Base-by-base conservation (phyloP, 257 asterid species). In the Oldenlandia corymbosa region DNA sequence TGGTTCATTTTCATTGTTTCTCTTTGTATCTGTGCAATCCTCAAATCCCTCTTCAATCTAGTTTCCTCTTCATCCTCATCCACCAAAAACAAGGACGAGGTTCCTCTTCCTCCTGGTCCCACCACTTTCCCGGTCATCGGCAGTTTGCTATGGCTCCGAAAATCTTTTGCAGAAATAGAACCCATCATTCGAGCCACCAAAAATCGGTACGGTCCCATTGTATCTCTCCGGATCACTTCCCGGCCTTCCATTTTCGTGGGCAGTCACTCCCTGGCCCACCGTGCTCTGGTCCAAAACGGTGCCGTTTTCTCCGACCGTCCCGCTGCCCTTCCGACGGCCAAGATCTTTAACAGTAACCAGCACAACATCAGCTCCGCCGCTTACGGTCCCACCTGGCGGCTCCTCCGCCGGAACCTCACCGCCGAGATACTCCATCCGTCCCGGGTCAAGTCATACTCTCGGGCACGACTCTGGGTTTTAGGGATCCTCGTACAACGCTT, bases 11-110 rank as follows among this genome's bases (percentile, higher is more conserved):
- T 68, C 48, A 23, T 75, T 53, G 75, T 73, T 60, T 65, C 83
- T 2, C 80, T 85, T 70, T 81, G 81, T 74, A 16, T 81, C 74
- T 62, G 75, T 51, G 76, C 79, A n/a, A 64, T 81, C 27, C 55
- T 81, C 12, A 75, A 74, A 58, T 61, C 75, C 24, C 30, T 66
- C 32, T 20, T 70, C 26, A 12, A 28, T 17, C 39, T 61, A 8
- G 13, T 52, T 7, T 51, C 46, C 32, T 63, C 68, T 21, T 20
- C 49, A 55, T 17, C 41, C 24, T 34, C 39, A 4, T 34, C 39
- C 6, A n/a, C n/a, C n/a, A 26, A 18, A 9, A 54, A 24, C 13
- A 23, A 10, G 31, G 70, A 67, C 18, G 10, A 76, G 31, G 55
- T 34, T 45, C 36, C 39, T 18, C 60, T 76, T 1, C 64, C 73